Base-by-base conservation (phyloP, 2,329 filamentous ascomycete genomes). In the Ustulina deusta region DNA sequence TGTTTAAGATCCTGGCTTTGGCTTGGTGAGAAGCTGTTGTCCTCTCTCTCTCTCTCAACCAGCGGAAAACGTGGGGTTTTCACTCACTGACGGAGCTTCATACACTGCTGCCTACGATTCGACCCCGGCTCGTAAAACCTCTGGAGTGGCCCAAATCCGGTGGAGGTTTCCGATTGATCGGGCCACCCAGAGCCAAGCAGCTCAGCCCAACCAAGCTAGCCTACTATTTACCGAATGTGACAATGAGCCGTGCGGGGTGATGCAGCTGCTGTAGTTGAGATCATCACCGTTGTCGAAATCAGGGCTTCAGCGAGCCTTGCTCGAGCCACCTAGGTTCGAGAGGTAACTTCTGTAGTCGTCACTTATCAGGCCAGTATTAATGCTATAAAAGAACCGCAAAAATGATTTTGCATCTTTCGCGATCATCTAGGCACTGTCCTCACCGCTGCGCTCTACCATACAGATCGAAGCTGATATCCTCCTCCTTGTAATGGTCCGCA, bases 401-500 rank as follows among this genome's bases (percentile, higher is more conserved):
- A 34, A 49, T 48, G 36, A 25, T 22, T 55, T 34, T 36, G 40
- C 42, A 27, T 56, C 61, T 56, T 60, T 36, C 38, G 20, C 34
- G 13, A 49, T n/a, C 61, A 52, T 29, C 36, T 55, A 54, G 29
- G 25, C 51, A 7, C 27, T 32, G 32, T 17, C 36, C 51, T 68
- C 61, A 70, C 49, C 65, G 55, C 25, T 57, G 59, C 20, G 55
- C 62, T 29, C 78, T 81, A 58, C 77, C 81, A 76, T 80, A 82
- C 10, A 84, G 77, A 68, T 87, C 83, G 69, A 89, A 87, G 73
- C 89, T 88, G 62, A 91, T 87, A 74, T 94, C 91, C 75, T 93
- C 90, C 29, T 85, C 83, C 71, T 91, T 90, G 79, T 94, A 93
- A 77, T 94, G 91, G 75, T 94, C 91, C 48, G 87, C 87, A 48